Evolutionary conservation across 257 asterid species (phyloP).

Genomic region (Plantago elongata): DNA sequence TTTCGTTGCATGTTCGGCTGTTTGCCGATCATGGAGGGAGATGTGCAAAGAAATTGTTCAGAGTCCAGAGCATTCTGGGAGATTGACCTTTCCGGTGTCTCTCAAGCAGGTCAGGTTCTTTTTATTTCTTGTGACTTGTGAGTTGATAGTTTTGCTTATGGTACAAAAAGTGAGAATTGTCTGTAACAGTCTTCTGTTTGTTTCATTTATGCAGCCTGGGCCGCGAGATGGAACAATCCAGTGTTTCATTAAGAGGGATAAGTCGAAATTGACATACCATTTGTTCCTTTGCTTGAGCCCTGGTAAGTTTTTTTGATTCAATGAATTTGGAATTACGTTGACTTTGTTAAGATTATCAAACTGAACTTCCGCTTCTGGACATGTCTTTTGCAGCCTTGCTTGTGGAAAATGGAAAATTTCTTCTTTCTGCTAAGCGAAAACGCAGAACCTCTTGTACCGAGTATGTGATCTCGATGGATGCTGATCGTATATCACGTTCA

Average conservation of each 20-base stretch:
- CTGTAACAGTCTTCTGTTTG: slow-evolving; percentile 2
- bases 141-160: slow-evolving; percentile 4
- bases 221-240: slow-evolving; percentile 76
- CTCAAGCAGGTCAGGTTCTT: slow-evolving; percentile 58
- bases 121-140: not conserved
- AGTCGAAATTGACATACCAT: slow-evolving; percentile 65
- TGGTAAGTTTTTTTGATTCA: slow-evolving; percentile 29
- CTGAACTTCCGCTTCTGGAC: too few relatives aligned
- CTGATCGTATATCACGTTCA: slow-evolving; percentile 72
- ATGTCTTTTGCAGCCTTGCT: slow-evolving; percentile 53
- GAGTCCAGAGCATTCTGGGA: slow-evolving; percentile 59
- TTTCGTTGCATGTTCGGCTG: slow-evolving; percentile 80
- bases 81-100: slow-evolving; percentile 72
- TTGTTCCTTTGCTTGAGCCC: slow-evolving; percentile 78
- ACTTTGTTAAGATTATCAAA: too few relatives aligned
- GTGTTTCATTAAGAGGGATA: slow-evolving; percentile 81
- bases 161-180: not conserved
- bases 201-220: slow-evolving; percentile 59
- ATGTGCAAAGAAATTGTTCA: slow-evolving; percentile 74
- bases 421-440: slow-evolving; percentile 77
- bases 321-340: too few relatives aligned
- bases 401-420: slow-evolving; percentile 83
- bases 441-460: slow-evolving; percentile 78
- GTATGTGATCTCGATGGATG: slow-evolving; percentile 74
- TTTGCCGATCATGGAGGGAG: slow-evolving; percentile 85